Percentiles rank a stretch among this genome's conserved stretches.
These are phyloP conservation scores for Sequoia sempervirens DNA, from an alignment of 75 land plant genomes.

Conservation along the genomic window DNA sequence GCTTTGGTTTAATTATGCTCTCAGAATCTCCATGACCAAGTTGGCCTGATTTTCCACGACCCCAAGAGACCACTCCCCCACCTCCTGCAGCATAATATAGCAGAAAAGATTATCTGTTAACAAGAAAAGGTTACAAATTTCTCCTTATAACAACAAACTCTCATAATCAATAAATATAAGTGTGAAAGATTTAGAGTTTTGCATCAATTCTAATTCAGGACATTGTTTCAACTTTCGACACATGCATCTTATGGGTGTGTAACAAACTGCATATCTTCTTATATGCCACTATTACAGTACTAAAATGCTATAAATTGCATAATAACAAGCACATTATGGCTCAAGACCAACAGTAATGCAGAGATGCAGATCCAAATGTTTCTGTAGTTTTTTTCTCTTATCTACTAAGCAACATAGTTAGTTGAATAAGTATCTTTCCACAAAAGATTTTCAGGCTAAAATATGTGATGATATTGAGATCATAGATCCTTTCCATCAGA, in stretches of 20 bases:
- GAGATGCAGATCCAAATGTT: background rate
- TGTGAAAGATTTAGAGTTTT: background rate
- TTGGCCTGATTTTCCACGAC: slow-evolving; percentile 76
- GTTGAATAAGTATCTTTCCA: background rate
- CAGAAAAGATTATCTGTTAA: background rate
- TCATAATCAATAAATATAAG: background rate
- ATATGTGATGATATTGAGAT: background rate
- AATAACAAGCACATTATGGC: background rate
- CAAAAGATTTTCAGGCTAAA: background rate
- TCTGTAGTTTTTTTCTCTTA: background rate
- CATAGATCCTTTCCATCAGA: background rate
- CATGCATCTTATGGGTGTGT: background rate
- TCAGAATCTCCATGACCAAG: slow-evolving; percentile 76
- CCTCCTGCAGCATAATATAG: slow-evolving; percentile 17
- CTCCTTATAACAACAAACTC: background rate
- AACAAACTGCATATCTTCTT: background rate
- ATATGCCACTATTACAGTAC: background rate
- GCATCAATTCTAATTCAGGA: background rate
- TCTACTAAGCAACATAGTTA: background rate
- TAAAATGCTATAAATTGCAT: background rate
- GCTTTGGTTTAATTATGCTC: slow-evolving; percentile 38
- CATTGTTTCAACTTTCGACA: background rate
- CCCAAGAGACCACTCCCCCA: slow-evolving; percentile 76
- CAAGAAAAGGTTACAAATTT: background rate
- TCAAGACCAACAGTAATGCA: background rate